Percentiles rank a stretch among this genome's conserved stretches.
Evolutionary conservation across 139 green algal species (phyloP).

Genomic region (Coelastrella sp.): DNA sequence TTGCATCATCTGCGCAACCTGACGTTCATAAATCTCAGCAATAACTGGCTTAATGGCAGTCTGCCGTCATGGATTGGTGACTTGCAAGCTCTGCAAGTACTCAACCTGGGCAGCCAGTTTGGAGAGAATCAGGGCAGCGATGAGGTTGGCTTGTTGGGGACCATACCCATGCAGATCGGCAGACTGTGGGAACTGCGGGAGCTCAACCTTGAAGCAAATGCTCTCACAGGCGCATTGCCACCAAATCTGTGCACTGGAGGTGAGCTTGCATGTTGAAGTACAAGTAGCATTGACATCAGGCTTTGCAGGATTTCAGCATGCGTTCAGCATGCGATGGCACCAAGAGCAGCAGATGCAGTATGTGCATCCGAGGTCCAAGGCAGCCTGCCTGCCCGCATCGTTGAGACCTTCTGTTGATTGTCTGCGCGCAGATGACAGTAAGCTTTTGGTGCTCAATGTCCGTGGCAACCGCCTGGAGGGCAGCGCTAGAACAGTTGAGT

Average conservation of each 20-base stretch:
- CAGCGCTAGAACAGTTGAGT: neutral
- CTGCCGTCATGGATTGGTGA: conserved; percentile 30
- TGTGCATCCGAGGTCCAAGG: neutral
- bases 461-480: conserved; percentile 6
- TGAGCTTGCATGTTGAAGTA: neutral
- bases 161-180: conserved; percentile 1
- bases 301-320: too few species aligned
- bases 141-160: neutral
- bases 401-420: neutral
- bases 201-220: conserved; percentile 43
- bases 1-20: conserved; percentile 43
- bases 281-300: too few species aligned
- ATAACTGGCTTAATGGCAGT: conserved; percentile 52
- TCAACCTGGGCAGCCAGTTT: conserved; percentile 39
- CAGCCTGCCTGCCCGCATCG: neutral
- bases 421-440: neutral
- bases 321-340: too few species aligned
- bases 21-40: neutral
- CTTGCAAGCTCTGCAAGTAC: neutral
- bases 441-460: conserved; percentile 21
- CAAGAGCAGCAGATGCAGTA: too few species aligned
- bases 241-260: conserved; percentile 17
- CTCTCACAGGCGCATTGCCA: conserved; percentile 38
- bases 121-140: conserved; percentile 1
- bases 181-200: conserved; percentile 25